Percentiles rank a stretch among this genome's conserved stretches.
These are phyloP conservation scores for Penstemon davidsonii DNA, from an alignment of 257 asterid genomes.

Conservation along the genomic window DNA sequence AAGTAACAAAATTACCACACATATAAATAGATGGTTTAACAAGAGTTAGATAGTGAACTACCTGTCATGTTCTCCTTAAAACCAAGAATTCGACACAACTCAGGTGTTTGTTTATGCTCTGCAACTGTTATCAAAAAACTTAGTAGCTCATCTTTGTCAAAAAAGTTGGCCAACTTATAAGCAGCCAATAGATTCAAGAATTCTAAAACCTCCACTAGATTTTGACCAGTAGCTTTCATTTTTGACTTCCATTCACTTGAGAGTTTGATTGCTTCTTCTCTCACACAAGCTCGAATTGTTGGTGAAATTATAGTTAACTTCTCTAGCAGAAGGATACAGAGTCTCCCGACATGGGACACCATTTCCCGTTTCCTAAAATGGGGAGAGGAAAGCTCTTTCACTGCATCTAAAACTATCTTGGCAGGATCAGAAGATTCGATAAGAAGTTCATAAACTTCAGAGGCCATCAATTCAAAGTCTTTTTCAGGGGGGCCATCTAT, in stretches of 20 bases:
- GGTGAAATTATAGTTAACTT: conserved; percentile 42
- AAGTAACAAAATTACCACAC: conserved; percentile 4
- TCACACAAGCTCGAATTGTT: conserved; percentile 33
- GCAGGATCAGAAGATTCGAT: conserved; percentile 47
- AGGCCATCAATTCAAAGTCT: conserved; percentile 34
- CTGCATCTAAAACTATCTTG: conserved; percentile 43
- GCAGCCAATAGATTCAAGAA: conserved; percentile 55
- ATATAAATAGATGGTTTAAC: neutral
- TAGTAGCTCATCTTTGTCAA: conserved; percentile 39
- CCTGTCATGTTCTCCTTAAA: conserved; percentile 28
- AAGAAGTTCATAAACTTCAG: conserved; percentile 38
- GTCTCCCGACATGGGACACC: conserved; percentile 29
- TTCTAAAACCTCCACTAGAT: conserved; percentile 36
- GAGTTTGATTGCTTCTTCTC: conserved; percentile 41
- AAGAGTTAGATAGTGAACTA: conserved; percentile 14
- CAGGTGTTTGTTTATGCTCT: conserved; percentile 39
- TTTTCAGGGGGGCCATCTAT: conserved; percentile 26
- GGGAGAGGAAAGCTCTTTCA: conserved; percentile 33
- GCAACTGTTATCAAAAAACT: conserved; percentile 31
- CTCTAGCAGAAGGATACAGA: conserved; percentile 37
- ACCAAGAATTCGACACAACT: conserved; percentile 14
- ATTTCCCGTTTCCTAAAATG: conserved; percentile 28
- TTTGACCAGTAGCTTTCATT: conserved; percentile 24
- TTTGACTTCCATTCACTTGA: conserved; percentile 47
- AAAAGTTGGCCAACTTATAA: conserved; percentile 40